phyloP scores from a whole-genome alignment of 176 grass and related monocot genomes.

The Triticum turgidum region DNA sequence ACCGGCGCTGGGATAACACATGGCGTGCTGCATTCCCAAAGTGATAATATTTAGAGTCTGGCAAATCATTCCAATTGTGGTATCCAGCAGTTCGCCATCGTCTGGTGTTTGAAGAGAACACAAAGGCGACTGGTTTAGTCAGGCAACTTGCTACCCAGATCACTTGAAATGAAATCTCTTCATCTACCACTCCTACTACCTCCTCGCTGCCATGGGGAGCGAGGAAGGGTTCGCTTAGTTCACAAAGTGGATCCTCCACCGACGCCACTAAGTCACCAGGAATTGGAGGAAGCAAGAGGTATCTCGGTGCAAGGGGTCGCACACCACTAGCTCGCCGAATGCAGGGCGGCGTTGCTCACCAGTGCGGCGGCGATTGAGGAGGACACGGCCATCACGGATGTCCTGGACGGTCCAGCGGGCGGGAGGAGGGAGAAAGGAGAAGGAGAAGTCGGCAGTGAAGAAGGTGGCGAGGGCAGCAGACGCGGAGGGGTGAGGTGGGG shows the following conservation, averaged over 20 bases:
- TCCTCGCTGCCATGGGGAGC: not conserved
- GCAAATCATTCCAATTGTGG: not conserved
- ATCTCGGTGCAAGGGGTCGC: not conserved
- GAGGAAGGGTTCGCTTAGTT: not conserved
- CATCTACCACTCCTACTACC: not conserved
- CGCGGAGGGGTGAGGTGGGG: not conserved
- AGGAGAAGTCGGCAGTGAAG: not conserved
- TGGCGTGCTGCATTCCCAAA: not conserved
- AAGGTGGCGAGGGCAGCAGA: not conserved
- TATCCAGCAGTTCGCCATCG: not conserved
- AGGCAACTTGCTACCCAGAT: not conserved
- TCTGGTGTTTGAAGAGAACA: not conserved
- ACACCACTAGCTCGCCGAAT: not conserved
- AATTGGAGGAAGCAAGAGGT: not conserved
- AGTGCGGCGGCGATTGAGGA: not conserved
- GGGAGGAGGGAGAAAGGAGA: not conserved
- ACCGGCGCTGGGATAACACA: not conserved
- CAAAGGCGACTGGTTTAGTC: not conserved
- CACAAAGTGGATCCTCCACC: not conserved
- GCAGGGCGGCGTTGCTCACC: not conserved
- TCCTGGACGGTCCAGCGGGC: not conserved
- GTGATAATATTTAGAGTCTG: not conserved
- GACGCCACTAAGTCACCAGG: not conserved
- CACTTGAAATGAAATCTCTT: constrained; percentile 5
- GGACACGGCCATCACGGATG: not conserved